A percentile compares a stretch with the other conserved stretches of the same genome.
Evolutionary conservation across 2,329 filamentous ascomycete species (phyloP).

Genomic region (Phymatotrichopsis omnivora): DNA sequence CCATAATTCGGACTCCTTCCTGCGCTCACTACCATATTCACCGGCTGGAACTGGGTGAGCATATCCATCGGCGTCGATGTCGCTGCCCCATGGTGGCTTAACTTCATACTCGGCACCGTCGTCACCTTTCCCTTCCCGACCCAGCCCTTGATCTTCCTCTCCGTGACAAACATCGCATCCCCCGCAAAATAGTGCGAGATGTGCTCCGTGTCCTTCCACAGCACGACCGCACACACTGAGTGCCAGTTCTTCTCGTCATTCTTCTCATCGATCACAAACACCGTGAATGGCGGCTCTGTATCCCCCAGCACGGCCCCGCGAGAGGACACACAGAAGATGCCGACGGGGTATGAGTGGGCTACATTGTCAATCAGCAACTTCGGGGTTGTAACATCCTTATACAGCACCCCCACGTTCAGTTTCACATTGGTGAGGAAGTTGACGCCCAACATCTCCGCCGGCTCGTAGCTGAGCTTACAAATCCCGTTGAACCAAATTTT

Average conservation of each 20-base stretch:
- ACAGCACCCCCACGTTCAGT: neutral
- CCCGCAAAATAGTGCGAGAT: conserved; percentile 19
- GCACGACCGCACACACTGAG: conserved; percentile 10
- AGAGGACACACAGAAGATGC: neutral
- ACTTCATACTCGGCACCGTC: conserved; percentile 8
- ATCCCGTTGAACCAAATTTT: neutral
- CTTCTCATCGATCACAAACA: neutral
- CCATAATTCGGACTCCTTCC: neutral
- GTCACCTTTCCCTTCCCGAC: neutral
- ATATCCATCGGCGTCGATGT: conserved; percentile 6
- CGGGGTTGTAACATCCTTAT: conserved; percentile 1
- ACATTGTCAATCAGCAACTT: conserved; percentile 2
- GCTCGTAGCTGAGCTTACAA: conserved; percentile 6
- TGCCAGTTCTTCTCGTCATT: conserved; percentile 7
- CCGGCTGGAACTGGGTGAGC: neutral
- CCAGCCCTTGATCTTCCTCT: conserved; percentile 7
- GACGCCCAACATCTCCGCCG: conserved; percentile 1
- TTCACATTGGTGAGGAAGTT: conserved; percentile 2
- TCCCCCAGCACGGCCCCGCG: neutral
- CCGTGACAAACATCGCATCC: conserved; percentile 10
- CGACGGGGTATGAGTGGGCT: neutral
- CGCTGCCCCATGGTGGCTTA: conserved; percentile 20
- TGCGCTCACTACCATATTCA: conserved; percentile 2
- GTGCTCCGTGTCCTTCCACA: conserved; percentile 2
- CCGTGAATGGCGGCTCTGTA: neutral